Base-by-base conservation (phyloP, 2,329 filamentous ascomycete genomes). In the Exserohilum turcica region DNA sequence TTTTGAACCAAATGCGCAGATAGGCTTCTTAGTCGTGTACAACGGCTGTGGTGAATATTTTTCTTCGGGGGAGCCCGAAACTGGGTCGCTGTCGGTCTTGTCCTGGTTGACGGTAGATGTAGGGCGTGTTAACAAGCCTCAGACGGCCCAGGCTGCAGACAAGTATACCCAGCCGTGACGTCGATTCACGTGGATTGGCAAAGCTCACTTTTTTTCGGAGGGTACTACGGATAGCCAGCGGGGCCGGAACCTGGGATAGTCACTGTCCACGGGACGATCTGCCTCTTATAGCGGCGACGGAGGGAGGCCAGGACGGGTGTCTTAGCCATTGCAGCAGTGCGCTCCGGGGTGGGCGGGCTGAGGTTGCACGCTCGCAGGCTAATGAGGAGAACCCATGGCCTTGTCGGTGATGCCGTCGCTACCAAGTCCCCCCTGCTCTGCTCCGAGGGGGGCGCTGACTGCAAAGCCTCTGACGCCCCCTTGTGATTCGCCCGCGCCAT, bases 401-500 rank as follows among this genome's bases (percentile, higher is more conserved):
- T 5, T 40, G 27, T 54, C 51, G 51, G 51, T 36, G 51, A 54
- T 42, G 46, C 46, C 46, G 51, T 31, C 31, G 40, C 37, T 42
- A 32, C 3, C 31, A 52, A 39, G 32, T 28, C 35, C n/a, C n/a
- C n/a, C n/a, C n/a, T 43, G 35, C 40, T 3, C 32, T 40, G 18
- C 38, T 37, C 45, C 39, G 50, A 33, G 21, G 37, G 16, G 37
- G 16, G 38, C 24, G 38, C 38, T 42, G 28, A 15, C 24, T 16
- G 38, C 38, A 42, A 42, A 28, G 15, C 27, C 5, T 24, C 21
- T 24, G 21, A 24, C 21, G 21, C 21, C 4, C 21, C 21, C 21
- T 24, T 7, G 21, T 24, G 21, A 24, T 24, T 24, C 21, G 21
- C 7, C 7, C 21, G 21, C 21, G 21, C 7, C 21, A 24, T 24